Evolutionary conservation across 2,329 filamentous ascomycete genomes (phyloP), one percentile per base, ranked within the genome.

Genomic region (Geosmithia putterillii): DNA sequence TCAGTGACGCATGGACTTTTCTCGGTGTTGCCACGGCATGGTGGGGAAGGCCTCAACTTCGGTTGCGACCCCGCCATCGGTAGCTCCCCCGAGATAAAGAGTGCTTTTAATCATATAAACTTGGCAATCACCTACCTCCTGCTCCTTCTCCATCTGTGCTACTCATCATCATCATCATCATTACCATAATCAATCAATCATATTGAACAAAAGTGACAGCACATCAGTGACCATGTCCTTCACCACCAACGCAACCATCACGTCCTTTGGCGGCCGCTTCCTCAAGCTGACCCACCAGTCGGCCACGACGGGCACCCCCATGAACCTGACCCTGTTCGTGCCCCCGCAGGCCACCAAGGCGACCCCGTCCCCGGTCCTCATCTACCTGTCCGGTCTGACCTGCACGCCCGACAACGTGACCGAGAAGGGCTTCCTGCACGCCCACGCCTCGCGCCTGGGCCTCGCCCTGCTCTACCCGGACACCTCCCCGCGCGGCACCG

Each of bases 381-480:
- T 95, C 67, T 98, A 90, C 66, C 81, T 98, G 46, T 90, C 90
- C 14, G 92, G 92, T 42, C 72, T 98, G 47, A 96, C 92, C 47
- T 98, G 92, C 72, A 90, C 88, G 1, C 88, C 86, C 32, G 89
- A 96, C 57, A 89, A 89, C 65, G 80, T 79, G 57, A 71, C 81
- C 25, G 78, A 89, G 56, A 83, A 84, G 59, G 92, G 89, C 43
- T 96, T 95, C 73, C 86, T 98, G 65, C 89, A 95, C 60, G 79
- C 83, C 54, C 76, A 78, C 49, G 92, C 92, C 40, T 75, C 81
- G 45, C 71, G 81, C 54, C 82, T 81, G 59, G 86, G 86, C 56
- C 85, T 98, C 60, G 92, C 92, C n/a, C 68, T 98, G 45, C 76
- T 95, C 43, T 96, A 88, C 67, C 92, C 92, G 1, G 92, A 98